phyloP scores from a whole-genome alignment of 1,284 basidiomycete species.

The Malassezia slooffiae region DNA sequence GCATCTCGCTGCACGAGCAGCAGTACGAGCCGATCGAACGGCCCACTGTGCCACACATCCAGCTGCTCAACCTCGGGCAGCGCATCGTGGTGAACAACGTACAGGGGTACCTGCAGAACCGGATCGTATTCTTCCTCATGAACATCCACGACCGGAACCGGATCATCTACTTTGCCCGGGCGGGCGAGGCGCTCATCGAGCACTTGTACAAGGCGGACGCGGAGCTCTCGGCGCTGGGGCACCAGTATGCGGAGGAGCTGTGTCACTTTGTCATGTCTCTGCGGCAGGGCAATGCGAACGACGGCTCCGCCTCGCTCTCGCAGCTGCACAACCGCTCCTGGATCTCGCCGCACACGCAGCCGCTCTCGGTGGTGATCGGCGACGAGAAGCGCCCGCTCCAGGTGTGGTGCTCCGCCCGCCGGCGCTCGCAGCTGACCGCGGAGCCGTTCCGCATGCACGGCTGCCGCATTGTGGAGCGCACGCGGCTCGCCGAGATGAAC shows the following conservation, averaged over 20 bases:
- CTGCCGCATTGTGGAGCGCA: slow-evolving; percentile 70
- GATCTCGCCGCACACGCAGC: not conserved
- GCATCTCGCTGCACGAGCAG: slow-evolving; percentile 78
- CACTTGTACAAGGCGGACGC: slow-evolving; percentile 98
- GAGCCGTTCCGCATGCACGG: slow-evolving; percentile 72
- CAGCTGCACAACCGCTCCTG: slow-evolving; percentile 14
- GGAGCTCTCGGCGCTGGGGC: slow-evolving; percentile 82
- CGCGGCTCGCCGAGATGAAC: slow-evolving; percentile 95
- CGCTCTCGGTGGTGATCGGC: not conserved
- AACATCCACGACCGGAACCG: slow-evolving; percentile 87
- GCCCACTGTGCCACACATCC: slow-evolving; percentile 72
- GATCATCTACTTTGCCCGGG: slow-evolving; percentile 54
- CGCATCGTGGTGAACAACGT: slow-evolving; percentile 57
- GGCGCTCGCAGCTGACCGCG: slow-evolving; percentile 84
- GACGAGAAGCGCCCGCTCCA: slow-evolving; percentile 46
- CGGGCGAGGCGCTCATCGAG: slow-evolving; percentile 61
- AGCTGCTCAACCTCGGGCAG: slow-evolving; percentile 77
- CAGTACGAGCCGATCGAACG: slow-evolving; percentile 74
- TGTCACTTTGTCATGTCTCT: slow-evolving; percentile 38
- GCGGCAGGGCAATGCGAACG: slow-evolving; percentile 15
- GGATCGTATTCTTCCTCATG: slow-evolving; percentile 94
- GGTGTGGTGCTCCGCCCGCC: slow-evolving; percentile 93
- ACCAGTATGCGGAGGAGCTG: slow-evolving; percentile 74
- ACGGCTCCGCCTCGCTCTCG: slow-evolving; percentile 34
- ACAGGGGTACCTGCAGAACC: slow-evolving; percentile 69